Conservation (phyloP, 179 eudicot species). For the Beta macrorhiza region DNA sequence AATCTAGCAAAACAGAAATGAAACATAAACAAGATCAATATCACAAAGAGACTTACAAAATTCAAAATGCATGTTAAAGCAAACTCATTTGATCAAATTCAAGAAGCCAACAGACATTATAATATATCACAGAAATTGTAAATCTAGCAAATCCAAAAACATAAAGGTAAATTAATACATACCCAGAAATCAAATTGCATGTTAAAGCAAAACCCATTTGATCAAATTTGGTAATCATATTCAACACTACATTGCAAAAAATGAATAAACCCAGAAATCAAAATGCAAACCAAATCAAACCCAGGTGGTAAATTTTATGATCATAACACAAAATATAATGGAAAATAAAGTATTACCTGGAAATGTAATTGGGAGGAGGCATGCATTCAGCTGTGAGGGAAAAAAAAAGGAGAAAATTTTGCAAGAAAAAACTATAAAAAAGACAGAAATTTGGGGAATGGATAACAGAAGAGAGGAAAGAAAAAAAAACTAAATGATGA, state of each 20-base stretch:
- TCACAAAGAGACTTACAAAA: background rate
- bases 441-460: conserved; percentile 3
- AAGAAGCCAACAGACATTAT: no score
- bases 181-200: background rate
- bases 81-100: background rate
- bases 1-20: background rate
- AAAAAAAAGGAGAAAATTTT: background rate
- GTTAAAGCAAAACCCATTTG: background rate
- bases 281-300: background rate
- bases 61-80: background rate
- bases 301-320: background rate
- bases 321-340: background rate
- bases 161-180: no score
- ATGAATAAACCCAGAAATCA: background rate
- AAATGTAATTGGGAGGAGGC: conserved; percentile 21
- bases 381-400: conserved; percentile 20
- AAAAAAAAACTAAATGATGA: background rate
- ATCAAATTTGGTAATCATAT: background rate
- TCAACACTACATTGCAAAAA: background rate
- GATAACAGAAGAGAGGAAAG: background rate
- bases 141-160: no score
- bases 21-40: background rate
- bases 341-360: conserved; percentile 15
- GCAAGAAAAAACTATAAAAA: background rate
- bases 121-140: no score